Base-by-base conservation (phyloP, 257 asterid genomes). In the Fraxinus pennsylvanica region DNA sequence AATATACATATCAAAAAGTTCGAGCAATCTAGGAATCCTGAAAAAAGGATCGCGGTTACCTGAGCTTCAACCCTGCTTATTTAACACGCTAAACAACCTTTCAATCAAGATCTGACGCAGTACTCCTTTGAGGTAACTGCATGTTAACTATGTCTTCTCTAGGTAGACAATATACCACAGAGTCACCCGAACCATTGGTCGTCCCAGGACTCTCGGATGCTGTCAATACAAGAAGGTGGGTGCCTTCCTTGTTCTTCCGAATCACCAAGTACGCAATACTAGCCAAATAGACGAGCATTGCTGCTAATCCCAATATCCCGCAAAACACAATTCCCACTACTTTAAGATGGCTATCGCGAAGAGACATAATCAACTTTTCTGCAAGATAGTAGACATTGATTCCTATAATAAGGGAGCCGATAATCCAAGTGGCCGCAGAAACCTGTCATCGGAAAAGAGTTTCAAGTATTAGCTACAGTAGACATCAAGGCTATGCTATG, bases 301-400 rank as follows among this genome's bases (percentile, higher is more conserved):
- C 96, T 0, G 78, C 78, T 70, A 85, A 80, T 65, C 99, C 98
- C 80, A 90, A 30, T 8, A 90, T 68, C 47, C 97, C 99, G 74
- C 96, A 92, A 38, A 89, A 76, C 43, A 93, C 88, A 3, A 74
- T 81, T 39, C 84, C 86, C 0, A 79, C 90, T 1, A 81, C 6
- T 59, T 69, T 73, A 36, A 89, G 68, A 35, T 87, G 86, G 85
- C 94, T 89, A 10, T 84, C 82, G 8, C 83, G 88, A 76, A 95
- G 97, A 13, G 96, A 79, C 25, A 79, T 50, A 43, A 89, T 89
- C 81, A 93, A 74, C 80, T 82, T 91, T 25, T 89, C 93, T 0
- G 79, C 99, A 52, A 95, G 78, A 80, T 95, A 95, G 83, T 87
- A 90, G 78, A 91, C 81, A 68, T 95, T 95, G 76, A 95, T 95